Evolutionary conservation across 768 basidiomycete species (phyloP).

Genomic region (Pseudohyphozyma bogoriensis): DNA sequence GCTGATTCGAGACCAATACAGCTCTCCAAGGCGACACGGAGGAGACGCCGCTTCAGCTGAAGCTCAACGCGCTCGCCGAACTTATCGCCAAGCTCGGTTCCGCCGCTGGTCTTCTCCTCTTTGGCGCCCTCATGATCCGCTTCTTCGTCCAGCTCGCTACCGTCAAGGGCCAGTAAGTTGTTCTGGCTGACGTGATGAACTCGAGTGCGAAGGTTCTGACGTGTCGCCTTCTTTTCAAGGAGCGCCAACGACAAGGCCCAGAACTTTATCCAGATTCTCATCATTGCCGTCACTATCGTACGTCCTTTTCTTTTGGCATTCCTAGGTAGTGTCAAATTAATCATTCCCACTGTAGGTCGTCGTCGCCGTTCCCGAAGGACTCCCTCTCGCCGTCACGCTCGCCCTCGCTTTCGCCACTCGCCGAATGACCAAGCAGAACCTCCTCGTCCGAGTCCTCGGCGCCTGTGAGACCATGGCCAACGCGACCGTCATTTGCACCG

Average conservation of each 20-base stretch:
- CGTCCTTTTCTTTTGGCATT: not conserved
- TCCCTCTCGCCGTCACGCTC: conserved; percentile 90
- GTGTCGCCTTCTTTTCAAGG: conserved; percentile 37
- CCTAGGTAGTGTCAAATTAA: too few relatives aligned
- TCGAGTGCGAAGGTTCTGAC: conserved; percentile 2
- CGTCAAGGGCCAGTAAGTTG: conserved; percentile 53
- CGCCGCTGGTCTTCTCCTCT: conserved; percentile 68
- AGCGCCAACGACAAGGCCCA: conserved; percentile 74
- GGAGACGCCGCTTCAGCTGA: conserved; percentile 81
- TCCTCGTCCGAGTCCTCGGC: conserved; percentile 87
- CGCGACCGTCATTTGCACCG: conserved; percentile 79
- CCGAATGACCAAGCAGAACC: conserved; percentile 91
- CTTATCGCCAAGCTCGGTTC: conserved; percentile 87
- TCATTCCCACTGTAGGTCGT: conserved; percentile 44
- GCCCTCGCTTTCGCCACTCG: conserved; percentile 95
- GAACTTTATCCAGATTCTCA: conserved; percentile 81
- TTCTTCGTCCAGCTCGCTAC: conserved; percentile 82
- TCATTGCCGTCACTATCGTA: conserved; percentile 80
- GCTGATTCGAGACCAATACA: conserved; percentile 13
- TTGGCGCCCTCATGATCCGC: conserved; percentile 55
- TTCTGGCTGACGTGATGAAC: not conserved
- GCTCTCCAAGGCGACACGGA: conserved; percentile 26
- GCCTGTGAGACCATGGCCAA: conserved; percentile 99
- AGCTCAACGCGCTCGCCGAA: conserved; percentile 87
- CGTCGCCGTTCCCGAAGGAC: conserved; percentile 80